These are phyloP conservation scores for Debaryomycetaceae sp. DNA, from an alignment of 1,139 yeast species.

Conservation along the genomic window DNA sequence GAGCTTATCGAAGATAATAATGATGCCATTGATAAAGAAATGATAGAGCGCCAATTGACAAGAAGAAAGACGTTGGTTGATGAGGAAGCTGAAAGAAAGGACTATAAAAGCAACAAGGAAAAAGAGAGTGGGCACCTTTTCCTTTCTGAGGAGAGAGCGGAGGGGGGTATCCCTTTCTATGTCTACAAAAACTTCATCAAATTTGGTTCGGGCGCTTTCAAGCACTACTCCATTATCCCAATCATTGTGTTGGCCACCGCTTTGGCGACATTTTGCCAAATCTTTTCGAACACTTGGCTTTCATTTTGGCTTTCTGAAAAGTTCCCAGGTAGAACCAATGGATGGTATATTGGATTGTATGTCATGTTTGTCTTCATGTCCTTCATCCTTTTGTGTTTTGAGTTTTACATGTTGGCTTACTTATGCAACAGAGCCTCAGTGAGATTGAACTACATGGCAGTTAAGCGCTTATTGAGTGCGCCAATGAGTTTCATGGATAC, in stretches of 20 bases:
- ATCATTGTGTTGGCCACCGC: constrained; percentile 35
- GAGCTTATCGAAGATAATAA: constrained; percentile 5
- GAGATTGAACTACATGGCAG: constrained; percentile 45
- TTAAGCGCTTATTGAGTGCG: constrained; percentile 56
- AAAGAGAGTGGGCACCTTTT: constrained; percentile 21
- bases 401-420: constrained; percentile 46
- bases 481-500: constrained; percentile 59
- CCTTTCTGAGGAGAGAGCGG: constrained; percentile 33
- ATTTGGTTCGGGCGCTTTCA: constrained; percentile 52
- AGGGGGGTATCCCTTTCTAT: constrained; percentile 30
- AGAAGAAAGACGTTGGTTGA: constrained; percentile 15
- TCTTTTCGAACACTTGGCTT: constrained; percentile 78
- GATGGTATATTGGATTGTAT: constrained; percentile 71
- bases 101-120: constrained; percentile 10
- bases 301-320: constrained; percentile 73
- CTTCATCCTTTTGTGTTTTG: constrained; percentile 31
- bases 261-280: constrained; percentile 52
- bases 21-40: constrained; percentile 11
- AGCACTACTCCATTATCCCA: constrained; percentile 17
- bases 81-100: constrained; percentile 16
- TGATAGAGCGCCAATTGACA: constrained; percentile 17
- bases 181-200: constrained; percentile 39
- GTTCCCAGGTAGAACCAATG: constrained; percentile 42
- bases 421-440: constrained; percentile 48
- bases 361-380: constrained; percentile 49